Conservation (phyloP, 192 early-diverging fungal species). For the Coemansia sp. region DNA sequence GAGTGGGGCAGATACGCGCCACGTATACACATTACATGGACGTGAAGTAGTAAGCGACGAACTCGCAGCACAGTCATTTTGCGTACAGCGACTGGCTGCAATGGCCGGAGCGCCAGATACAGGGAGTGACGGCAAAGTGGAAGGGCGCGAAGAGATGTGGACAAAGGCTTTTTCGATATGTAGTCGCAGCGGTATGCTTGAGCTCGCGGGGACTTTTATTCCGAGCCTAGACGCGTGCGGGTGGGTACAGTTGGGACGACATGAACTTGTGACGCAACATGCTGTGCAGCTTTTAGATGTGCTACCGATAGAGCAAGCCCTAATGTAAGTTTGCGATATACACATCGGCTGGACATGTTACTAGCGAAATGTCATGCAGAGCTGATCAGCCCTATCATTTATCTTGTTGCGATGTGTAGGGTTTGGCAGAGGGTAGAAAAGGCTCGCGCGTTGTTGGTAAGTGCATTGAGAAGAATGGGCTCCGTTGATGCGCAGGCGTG, state of each 20-base stretch:
- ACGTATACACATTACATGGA: not conserved
- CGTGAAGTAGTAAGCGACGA: constrained; percentile 7
- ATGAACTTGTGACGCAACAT: constrained; percentile 19
- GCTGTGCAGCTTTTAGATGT: constrained; percentile 18
- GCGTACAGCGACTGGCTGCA: constrained; percentile 27
- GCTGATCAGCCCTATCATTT: not conserved
- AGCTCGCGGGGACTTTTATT: constrained; percentile 17
- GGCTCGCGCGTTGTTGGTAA: constrained; percentile 44
- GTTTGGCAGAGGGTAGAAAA: constrained; percentile 30
- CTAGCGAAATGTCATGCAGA: not conserved
- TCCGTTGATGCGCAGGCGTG: not conserved
- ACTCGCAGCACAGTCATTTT: constrained; percentile 6
- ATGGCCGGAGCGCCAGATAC: not conserved
- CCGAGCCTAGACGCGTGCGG: constrained; percentile 33
- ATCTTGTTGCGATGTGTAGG: constrained; percentile 22
- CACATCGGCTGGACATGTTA: not conserved
- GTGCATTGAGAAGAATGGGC: not conserved
- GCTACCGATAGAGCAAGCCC: constrained; percentile 14
- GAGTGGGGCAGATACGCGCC: not conserved
- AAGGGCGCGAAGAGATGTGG: constrained; percentile 20
- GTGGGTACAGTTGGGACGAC: constrained; percentile 32
- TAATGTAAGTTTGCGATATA: constrained; percentile 24
- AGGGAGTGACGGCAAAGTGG: not conserved
- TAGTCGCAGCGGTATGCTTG: constrained; percentile 11
- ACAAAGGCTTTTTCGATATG: constrained; percentile 32